A percentile compares a stretch with the other conserved stretches of the same genome.
These are phyloP conservation scores for Castanospermum australe DNA, from an alignment of 306 rosid genomes.

Conservation along the genomic window DNA sequence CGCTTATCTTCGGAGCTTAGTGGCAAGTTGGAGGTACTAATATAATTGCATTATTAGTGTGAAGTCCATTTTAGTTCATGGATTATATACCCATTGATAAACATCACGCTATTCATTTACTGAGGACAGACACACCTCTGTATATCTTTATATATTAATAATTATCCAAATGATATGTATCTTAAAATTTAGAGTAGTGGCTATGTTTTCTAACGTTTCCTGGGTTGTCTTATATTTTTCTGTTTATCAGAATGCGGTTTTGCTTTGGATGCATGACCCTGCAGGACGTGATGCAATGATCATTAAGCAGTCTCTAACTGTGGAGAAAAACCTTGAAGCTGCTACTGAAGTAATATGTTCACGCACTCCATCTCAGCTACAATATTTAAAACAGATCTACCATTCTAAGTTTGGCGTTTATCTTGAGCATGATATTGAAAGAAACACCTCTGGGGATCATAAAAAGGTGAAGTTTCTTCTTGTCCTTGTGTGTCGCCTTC, in stretches of 20 bases:
- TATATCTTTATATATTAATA: neutral
- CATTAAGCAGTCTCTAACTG: conserved; percentile 40
- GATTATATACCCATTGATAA: neutral
- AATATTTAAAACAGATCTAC: conserved; percentile 65
- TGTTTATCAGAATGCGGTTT: conserved; percentile 54
- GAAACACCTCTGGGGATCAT: conserved; percentile 58
- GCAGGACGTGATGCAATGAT: conserved; percentile 67
- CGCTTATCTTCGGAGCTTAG: conserved; percentile 68
- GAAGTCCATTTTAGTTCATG: neutral
- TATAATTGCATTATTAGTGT: neutral
- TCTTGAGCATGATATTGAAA: conserved; percentile 63
- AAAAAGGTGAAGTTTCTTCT: conserved; percentile 49
- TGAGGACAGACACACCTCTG: neutral
- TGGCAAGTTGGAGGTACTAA: conserved; percentile 65
- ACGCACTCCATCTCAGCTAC: conserved; percentile 70
- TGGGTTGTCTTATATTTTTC: neutral
- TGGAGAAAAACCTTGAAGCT: conserved; percentile 41
- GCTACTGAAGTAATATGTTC: conserved; percentile 85
- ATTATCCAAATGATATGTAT: neutral
- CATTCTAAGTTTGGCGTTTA: conserved; percentile 43
- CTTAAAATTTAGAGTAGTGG: neutral
- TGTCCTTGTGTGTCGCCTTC: neutral
- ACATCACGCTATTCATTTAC: neutral
- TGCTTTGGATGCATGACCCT: conserved; percentile 85
- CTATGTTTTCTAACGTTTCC: neutral